These are phyloP conservation scores for Tricladium varicosporioides DNA, from an alignment of 2,329 filamentous ascomycete genomes.

Conservation along the genomic window DNA sequence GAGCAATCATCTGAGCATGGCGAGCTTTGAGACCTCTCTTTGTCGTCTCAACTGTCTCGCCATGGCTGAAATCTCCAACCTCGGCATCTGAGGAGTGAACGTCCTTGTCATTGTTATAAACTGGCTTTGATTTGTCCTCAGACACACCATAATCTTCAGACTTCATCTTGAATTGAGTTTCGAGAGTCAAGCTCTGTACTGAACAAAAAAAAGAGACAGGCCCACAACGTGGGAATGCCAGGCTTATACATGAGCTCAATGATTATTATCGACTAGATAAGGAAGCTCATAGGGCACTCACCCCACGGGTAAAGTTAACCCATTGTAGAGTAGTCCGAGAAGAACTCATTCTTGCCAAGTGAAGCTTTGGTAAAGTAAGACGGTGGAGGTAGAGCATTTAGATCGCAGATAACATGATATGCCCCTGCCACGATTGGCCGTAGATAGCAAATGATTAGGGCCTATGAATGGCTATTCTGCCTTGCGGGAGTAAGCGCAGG, in stretches of 20 bases:
- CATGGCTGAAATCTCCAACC: not conserved
- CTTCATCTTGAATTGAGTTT: conserved; percentile 12
- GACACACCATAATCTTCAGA: conserved; percentile 5
- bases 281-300: not conserved
- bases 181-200: not conserved
- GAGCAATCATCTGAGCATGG: conserved; percentile 33
- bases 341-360: not conserved
- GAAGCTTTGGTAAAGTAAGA: not conserved
- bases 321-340: not conserved
- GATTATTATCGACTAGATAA: not conserved
- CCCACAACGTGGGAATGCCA: too few relatives aligned
- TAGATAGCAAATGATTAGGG: not conserved
- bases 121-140: conserved; percentile 11
- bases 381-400: not conserved
- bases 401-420: not conserved
- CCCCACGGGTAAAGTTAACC: not conserved
- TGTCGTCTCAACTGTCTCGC: conserved; percentile 16
- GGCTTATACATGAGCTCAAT: too few relatives aligned
- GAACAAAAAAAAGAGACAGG: not conserved
- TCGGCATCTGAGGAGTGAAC: conserved; percentile 13
- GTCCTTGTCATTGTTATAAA: conserved; percentile 11
- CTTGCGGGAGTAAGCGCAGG: not conserved
- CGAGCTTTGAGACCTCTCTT: conserved; percentile 32
- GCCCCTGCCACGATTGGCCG: not conserved
- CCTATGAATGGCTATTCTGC: not conserved